Percentiles rank a stretch among this genome's conserved stretches.
Conservation (phyloP, 768 basidiomycete species). For the Panus rudis region DNA sequence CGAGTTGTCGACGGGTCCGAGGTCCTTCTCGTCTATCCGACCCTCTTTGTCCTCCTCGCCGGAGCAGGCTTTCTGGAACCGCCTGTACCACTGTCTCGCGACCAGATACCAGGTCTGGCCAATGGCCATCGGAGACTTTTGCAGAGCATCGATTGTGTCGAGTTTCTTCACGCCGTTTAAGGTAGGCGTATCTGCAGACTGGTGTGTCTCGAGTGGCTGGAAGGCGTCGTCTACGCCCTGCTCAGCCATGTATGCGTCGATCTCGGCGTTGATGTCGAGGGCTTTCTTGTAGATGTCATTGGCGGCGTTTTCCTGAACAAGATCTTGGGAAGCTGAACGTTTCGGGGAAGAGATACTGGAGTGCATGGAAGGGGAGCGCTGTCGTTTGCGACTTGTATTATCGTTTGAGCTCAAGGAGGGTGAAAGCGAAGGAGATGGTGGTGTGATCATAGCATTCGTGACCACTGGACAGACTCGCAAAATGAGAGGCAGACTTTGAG, state of each 20-base stretch:
- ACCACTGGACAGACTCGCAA: constrained; percentile 8
- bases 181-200: constrained; percentile 3
- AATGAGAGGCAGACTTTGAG: too few species aligned
- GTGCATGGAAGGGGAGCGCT: constrained; percentile 70
- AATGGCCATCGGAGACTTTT: constrained; percentile 41
- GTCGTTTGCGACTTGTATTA: constrained; percentile 52
- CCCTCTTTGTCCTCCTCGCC: constrained; percentile 67
- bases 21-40: constrained; percentile 47
- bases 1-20: constrained; percentile 75
- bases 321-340: constrained; percentile 68
- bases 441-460: constrained; percentile 37
- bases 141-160: constrained; percentile 40
- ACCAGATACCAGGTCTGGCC: constrained; percentile 81
- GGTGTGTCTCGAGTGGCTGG: constrained; percentile 3
- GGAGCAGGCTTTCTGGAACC: constrained; percentile 68
- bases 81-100: constrained; percentile 62
- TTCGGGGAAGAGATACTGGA: constrained; percentile 74
- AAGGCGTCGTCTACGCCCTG: constrained; percentile 22
- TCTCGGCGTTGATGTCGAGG: constrained; percentile 35
- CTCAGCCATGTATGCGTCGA: constrained; percentile 43
- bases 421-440: constrained; percentile 38
- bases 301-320: constrained; percentile 33
- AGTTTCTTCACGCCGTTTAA: constrained; percentile 41
- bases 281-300: constrained; percentile 26
- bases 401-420: constrained; percentile 20